Evolutionary conservation across 257 asterid genomes (phyloP).

Genomic region (Fraxinus cuspidata): DNA sequence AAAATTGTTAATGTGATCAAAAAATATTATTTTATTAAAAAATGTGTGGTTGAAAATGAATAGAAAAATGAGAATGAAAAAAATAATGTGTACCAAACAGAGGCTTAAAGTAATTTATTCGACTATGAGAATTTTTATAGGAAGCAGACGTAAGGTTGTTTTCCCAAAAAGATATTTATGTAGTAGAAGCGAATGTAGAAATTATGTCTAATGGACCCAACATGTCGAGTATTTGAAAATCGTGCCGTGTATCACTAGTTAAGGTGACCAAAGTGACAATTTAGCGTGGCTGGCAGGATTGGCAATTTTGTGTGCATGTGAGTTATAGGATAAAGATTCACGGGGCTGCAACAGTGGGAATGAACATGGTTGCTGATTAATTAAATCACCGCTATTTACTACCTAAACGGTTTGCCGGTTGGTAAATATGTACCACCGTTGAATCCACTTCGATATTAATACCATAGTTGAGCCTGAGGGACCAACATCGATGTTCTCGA

Average conservation of each 20-base stretch:
- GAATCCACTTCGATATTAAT: not conserved
- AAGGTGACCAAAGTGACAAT: not conserved
- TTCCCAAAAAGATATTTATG: no score
- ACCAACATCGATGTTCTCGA: no score
- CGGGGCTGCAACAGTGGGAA: not conserved
- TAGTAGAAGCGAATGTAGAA: no score
- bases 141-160: no score
- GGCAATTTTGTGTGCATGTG: not conserved
- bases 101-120: no score
- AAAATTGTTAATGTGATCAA: no score
- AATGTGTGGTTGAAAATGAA: no score
- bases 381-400: not conserved
- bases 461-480: not conserved
- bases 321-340: not conserved
- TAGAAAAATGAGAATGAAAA: no score
- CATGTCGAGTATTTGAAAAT: not conserved
- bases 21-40: no score
- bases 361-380: not conserved
- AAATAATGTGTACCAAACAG: no score
- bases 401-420: not conserved
- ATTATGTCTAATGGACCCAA: no score
- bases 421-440: not conserved
- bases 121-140: no score
- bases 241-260: not conserved
- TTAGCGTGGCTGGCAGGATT: not conserved